Percentiles rank a stretch among this genome's conserved stretches.
These are phyloP conservation scores for Hortaea werneckii DNA, from an alignment of 2,329 filamentous ascomycete species.

Conservation along the genomic window DNA sequence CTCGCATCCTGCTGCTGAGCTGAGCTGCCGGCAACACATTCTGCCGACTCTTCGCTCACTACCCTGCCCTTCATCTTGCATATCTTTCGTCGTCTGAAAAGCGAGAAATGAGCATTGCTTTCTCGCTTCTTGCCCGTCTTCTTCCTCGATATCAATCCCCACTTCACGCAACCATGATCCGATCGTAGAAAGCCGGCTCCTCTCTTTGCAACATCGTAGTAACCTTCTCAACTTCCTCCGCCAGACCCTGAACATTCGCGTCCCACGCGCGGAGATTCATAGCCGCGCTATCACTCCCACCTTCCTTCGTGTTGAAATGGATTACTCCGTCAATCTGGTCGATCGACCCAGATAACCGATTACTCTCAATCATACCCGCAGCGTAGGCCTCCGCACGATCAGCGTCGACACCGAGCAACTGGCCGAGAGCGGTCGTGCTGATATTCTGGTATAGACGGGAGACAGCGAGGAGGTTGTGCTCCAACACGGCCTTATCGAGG, in stretches of 20 bases:
- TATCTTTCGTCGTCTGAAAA: too few relatives aligned
- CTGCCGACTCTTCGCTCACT: too few relatives aligned
- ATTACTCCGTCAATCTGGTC: slow-evolving; percentile 88
- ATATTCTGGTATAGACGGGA: slow-evolving; percentile 50
- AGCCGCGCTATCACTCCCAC: slow-evolving; percentile 32
- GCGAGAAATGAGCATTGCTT: too few relatives aligned
- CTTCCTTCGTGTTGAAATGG: slow-evolving; percentile 72
- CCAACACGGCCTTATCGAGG: slow-evolving; percentile 82
- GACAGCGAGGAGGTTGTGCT: slow-evolving; percentile 86
- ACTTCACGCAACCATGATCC: background rate
- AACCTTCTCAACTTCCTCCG: slow-evolving; percentile 82
- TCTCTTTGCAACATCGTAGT: slow-evolving; percentile 70
- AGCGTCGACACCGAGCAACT: slow-evolving; percentile 65
- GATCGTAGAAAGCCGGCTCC: slow-evolving; percentile 52
- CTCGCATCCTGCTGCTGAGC: too few relatives aligned
- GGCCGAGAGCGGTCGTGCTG: slow-evolving; percentile 56
- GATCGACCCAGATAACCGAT: slow-evolving; percentile 74
- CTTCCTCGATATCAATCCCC: too few relatives aligned
- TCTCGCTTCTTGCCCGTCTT: too few relatives aligned
- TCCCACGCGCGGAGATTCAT: slow-evolving; percentile 80
- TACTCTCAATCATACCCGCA: slow-evolving; percentile 92
- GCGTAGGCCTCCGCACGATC: slow-evolving; percentile 85
- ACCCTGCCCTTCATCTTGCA: too few relatives aligned
- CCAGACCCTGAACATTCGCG: slow-evolving; percentile 70
- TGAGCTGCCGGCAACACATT: too few relatives aligned